Conservation (phyloP, 2,329 filamentous ascomycete species). For the Aspergillus ustus region DNA sequence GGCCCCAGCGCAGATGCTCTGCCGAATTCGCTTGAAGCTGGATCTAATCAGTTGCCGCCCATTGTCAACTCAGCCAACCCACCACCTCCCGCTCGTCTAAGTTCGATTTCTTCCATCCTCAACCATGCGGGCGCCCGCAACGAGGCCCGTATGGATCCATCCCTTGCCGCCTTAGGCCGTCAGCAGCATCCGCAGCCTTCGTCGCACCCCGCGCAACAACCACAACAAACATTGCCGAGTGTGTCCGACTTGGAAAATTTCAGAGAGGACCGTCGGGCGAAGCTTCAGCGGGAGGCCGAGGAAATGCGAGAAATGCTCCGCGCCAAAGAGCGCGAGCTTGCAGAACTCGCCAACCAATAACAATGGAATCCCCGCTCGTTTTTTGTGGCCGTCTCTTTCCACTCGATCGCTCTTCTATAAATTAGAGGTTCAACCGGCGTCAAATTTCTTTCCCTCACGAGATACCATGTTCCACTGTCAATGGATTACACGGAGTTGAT, state of each 20-base stretch:
- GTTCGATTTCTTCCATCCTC: conserved; percentile 76
- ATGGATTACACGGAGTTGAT: conserved; percentile 22
- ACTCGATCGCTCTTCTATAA: conserved; percentile 1
- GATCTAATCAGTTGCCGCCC: conserved; percentile 44
- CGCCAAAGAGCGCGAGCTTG: conserved; percentile 75
- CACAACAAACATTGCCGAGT: conserved; percentile 35
- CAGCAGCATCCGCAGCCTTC: conserved; percentile 34
- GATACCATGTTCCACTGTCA: conserved; percentile 27
- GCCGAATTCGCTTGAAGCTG: conserved; percentile 37
- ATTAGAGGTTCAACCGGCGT: conserved; percentile 25
- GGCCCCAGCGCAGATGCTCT: conserved; percentile 32
- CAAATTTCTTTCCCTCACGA: conserved; percentile 22
- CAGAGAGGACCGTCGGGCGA: conserved; percentile 66
- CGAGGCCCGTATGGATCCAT: conserved; percentile 49
- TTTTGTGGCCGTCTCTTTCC: conserved; percentile 5
- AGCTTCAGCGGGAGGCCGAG: conserved; percentile 74
- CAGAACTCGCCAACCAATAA: conserved; percentile 50
- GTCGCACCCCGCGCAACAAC: conserved; percentile 23
- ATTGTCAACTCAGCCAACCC: conserved; percentile 43
- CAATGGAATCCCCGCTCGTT: background rate
- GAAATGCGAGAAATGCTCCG: conserved; percentile 73
- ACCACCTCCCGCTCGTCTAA: conserved; percentile 63
- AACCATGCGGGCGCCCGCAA: conserved; percentile 57
- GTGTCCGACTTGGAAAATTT: conserved; percentile 55
- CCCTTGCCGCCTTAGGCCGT: conserved; percentile 37